These are phyloP conservation scores for Fusarium solani-melongenae DNA, from an alignment of 2,329 filamentous ascomycete genomes.

Conservation along the genomic window DNA sequence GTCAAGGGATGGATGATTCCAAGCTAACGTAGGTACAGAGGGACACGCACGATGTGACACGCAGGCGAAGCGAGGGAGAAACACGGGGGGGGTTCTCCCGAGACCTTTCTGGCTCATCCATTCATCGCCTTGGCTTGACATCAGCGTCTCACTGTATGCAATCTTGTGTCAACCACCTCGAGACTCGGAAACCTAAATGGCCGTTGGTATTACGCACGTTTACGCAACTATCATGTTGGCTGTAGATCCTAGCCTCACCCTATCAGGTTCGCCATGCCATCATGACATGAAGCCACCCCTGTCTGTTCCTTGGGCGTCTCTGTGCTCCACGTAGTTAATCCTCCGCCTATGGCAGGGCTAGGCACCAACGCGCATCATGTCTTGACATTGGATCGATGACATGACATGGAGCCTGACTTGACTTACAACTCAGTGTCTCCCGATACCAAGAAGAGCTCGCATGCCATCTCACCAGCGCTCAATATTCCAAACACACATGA, in stretches of 20 bases:
- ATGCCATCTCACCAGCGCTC: not conserved
- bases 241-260: conserved; percentile 1
- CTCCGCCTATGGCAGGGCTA: not conserved
- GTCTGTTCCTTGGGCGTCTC: not conserved
- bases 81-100: conserved; percentile 6
- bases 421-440: not conserved
- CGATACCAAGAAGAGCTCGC: not conserved
- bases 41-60: conserved; percentile 9
- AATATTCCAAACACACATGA: not conserved
- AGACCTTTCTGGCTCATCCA: conserved; percentile 15
- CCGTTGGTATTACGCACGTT: conserved; percentile 12
- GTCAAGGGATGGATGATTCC: not conserved
- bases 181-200: not conserved
- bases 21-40: conserved; percentile 14
- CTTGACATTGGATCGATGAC: not conserved
- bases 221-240: not conserved
- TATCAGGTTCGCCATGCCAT: not conserved
- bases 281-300: not conserved
- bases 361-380: not conserved
- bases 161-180: not conserved
- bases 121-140: not conserved
- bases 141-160: not conserved
- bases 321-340: not conserved
- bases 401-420: not conserved
- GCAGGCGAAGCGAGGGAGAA: not conserved